A percentile compares a stretch with the other conserved stretches of the same genome.
phyloP scores from a whole-genome alignment of 1,284 basidiomycete genomes.

The Cutaneotrichosporon sp. region DNA sequence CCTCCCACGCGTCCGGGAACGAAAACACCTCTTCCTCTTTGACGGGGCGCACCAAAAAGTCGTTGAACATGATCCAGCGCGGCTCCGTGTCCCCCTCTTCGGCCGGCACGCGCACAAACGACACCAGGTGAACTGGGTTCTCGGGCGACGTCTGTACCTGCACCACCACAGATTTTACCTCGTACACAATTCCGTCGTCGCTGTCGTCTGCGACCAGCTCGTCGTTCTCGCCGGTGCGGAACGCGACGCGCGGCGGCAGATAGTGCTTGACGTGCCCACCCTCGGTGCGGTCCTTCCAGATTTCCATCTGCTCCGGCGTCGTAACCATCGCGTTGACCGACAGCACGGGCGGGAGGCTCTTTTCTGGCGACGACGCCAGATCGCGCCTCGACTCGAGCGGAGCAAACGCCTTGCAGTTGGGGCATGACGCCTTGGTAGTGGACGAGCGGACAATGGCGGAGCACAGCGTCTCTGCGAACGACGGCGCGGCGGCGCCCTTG shows the following conservation, averaged over 20 bases:
- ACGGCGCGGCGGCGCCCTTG: constrained; percentile 5
- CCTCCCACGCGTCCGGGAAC: constrained; percentile 90
- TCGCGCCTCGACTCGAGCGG: constrained; percentile 68
- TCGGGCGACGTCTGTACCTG: constrained; percentile 70
- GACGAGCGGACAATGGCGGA: constrained; percentile 75
- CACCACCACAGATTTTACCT: constrained; percentile 64
- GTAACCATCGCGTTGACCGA: constrained; percentile 80
- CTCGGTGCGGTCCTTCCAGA: constrained; percentile 64
- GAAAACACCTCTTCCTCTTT: constrained; percentile 78
- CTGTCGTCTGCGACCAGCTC: constrained; percentile 55
- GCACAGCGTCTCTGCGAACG: constrained; percentile 66
- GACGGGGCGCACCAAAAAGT: constrained; percentile 84
- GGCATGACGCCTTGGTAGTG: constrained; percentile 78
- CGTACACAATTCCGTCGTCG: constrained; percentile 58
- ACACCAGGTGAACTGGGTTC: constrained; percentile 78
- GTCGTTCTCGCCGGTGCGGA: constrained; percentile 16
- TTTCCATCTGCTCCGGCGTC: constrained; percentile 65
- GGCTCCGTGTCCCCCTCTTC: constrained; percentile 53
- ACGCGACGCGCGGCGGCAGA: constrained; percentile 47
- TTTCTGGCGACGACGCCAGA: constrained; percentile 56
- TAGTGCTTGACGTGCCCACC: constrained; percentile 25
- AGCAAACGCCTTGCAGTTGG: constrained; percentile 70
- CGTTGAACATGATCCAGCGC: constrained; percentile 94
- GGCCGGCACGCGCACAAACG: constrained; percentile 71
- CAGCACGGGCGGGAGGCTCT: constrained; percentile 69